Evolutionary conservation across 176 grass and related monocot genomes (phyloP).

Genomic region (Leersia perrieri): DNA sequence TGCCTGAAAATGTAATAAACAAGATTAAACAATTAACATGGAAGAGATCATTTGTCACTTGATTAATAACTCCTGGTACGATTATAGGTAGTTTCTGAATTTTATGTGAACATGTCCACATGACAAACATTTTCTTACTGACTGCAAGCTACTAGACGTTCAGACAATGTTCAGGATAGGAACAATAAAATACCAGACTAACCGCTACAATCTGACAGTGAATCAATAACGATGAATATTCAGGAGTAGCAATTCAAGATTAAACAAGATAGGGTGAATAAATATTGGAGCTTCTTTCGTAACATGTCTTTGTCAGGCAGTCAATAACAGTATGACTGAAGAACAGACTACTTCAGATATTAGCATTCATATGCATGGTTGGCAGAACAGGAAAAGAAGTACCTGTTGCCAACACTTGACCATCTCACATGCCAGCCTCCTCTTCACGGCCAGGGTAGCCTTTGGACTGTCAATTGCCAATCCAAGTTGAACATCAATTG

Average conservation of each 20-base stretch:
- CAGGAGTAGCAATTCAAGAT: background rate
- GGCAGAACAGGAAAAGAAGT: conserved; percentile 2
- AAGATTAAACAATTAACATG: background rate
- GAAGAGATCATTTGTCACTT: background rate
- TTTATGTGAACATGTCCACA: background rate
- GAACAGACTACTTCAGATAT: background rate
- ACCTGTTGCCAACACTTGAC: conserved; percentile 97
- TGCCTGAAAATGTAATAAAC: conserved; percentile 41
- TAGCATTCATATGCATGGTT: background rate
- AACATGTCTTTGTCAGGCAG: background rate
- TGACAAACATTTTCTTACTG: background rate
- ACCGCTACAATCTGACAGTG: background rate
- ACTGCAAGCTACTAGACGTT: background rate
- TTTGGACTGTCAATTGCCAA: conserved; percentile 93
- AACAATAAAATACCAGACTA: background rate
- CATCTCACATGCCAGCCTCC: conserved; percentile 97
- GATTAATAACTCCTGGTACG: background rate
- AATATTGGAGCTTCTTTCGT: background rate
- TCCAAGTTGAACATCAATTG: conserved; percentile 94
- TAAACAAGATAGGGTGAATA: too few relatives aligned
- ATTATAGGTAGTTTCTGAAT: background rate
- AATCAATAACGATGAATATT: background rate
- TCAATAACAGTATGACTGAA: background rate
- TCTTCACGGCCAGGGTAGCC: conserved; percentile 93
- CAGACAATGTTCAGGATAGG: background rate